phyloP scores from a whole-genome alignment of 2,329 filamentous ascomycete species.

The Aspergillus aculeatinus region DNA sequence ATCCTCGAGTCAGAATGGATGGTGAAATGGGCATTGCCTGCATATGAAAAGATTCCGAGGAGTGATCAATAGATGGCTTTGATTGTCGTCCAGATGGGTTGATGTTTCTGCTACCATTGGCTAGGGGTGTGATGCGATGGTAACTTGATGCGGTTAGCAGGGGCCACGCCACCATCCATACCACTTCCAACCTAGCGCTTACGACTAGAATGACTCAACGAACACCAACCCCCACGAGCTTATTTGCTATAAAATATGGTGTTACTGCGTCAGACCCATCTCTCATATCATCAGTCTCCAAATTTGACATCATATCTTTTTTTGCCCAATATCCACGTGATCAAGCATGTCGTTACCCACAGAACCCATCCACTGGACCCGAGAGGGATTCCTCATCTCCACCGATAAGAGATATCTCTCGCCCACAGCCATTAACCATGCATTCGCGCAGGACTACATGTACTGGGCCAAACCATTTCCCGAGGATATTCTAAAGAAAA shows the following conservation, averaged over 20 bases:
- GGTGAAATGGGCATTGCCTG: slow-evolving; percentile 31
- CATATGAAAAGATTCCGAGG: slow-evolving; percentile 16
- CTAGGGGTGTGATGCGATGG: too few species aligned
- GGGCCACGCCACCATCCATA: background rate
- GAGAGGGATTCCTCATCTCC: slow-evolving; percentile 35
- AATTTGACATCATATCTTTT: too few species aligned
- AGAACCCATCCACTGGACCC: background rate
- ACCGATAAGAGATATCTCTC: slow-evolving; percentile 60
- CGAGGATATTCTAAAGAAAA: slow-evolving; percentile 49
- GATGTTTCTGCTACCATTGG: too few species aligned
- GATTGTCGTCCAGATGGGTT: too few species aligned
- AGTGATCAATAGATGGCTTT: too few species aligned
- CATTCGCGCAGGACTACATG: slow-evolving; percentile 57
- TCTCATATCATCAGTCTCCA: too few species aligned
- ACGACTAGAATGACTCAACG: background rate
- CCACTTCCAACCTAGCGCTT: background rate
- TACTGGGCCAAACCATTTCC: slow-evolving; percentile 62
- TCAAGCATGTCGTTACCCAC: background rate
- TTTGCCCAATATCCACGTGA: too few species aligned
- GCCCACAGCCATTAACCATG: slow-evolving; percentile 54
- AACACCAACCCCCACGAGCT: too few species aligned
- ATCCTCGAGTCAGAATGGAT: slow-evolving; percentile 33
- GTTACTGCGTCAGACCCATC: too few species aligned
- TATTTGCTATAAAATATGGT: too few species aligned
- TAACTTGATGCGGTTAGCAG: too few species aligned